Percentiles rank a stretch among this genome's conserved stretches.
Conservation (phyloP, 176 grass and related monocot genomes). For the Oryza meridionalis region DNA sequence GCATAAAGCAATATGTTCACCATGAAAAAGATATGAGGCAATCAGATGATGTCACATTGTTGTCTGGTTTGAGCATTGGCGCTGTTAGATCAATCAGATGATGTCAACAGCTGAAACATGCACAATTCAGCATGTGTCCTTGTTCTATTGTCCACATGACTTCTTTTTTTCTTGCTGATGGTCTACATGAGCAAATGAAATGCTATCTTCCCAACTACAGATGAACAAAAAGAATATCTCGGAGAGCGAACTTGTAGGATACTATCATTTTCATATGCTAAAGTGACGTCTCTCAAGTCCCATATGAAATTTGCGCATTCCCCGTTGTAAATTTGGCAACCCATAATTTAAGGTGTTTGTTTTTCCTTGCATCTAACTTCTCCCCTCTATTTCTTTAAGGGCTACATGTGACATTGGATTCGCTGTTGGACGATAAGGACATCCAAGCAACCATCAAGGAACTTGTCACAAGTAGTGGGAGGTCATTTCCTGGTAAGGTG, state of each 20-base stretch:
- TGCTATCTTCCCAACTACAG: conserved; percentile 22
- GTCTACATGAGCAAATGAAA: conserved; percentile 26
- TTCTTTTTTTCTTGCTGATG: neutral
- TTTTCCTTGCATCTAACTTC: conserved; percentile 50
- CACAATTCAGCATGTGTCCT: conserved; percentile 7
- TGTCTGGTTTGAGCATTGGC: conserved; percentile 19
- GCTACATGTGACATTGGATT: conserved; percentile 85
- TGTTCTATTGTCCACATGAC: neutral
- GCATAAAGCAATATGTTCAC: neutral
- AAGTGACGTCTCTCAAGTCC: conserved; percentile 29
- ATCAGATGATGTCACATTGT: neutral
- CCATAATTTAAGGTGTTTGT: neutral
- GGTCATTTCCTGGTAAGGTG: conserved; percentile 65
- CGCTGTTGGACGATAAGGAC: conserved; percentile 72
- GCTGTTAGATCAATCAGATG: conserved; percentile 16
- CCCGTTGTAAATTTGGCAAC: conserved; percentile 9
- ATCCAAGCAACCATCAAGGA: conserved; percentile 78
- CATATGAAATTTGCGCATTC: conserved; percentile 18
- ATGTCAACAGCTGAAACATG: neutral
- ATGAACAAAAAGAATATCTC: conserved; percentile 22
- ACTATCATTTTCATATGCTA: conserved; percentile 40
- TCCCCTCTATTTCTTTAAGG: conserved; percentile 49
- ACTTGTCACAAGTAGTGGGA: conserved; percentile 68
- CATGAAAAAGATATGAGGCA: neutral
- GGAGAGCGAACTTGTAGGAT: conserved; percentile 30